Conservation (phyloP, 2,329 filamentous ascomycete species). For the Aureobasidium musti region DNA sequence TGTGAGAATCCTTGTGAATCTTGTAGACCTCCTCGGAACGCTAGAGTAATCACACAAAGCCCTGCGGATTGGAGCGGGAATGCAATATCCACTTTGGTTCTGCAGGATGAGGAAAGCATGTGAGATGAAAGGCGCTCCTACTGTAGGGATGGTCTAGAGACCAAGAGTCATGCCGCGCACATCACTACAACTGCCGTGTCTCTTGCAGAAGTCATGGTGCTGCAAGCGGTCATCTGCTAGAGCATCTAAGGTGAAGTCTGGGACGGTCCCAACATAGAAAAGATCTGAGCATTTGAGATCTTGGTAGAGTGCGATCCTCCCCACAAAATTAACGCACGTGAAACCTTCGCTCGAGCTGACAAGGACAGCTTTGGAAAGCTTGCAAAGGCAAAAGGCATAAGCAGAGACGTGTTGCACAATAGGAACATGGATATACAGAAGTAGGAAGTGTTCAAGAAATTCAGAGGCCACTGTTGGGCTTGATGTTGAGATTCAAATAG, state of each 20-base stretch:
- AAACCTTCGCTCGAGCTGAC: neutral
- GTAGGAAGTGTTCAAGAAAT: neutral
- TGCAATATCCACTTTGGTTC: neutral
- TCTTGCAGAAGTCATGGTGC: neutral
- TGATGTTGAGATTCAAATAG: constrained; percentile 21
- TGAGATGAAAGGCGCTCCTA: too few species aligned
- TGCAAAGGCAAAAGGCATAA: constrained; percentile 12
- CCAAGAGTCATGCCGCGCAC: neutral
- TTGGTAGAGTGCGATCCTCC: neutral
- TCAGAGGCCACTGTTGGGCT: constrained; percentile 23
- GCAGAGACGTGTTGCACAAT: neutral
- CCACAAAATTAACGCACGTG: neutral
- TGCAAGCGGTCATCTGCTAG: too few species aligned
- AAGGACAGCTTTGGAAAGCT: constrained; percentile 1
- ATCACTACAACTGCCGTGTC: neutral
- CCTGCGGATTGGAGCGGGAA: neutral
- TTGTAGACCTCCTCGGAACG: neutral
- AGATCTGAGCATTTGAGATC: neutral
- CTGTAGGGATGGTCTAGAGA: too few species aligned
- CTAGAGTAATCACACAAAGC: too few species aligned
- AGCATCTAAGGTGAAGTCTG: neutral
- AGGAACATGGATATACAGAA: neutral
- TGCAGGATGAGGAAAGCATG: neutral
- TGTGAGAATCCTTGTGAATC: neutral
- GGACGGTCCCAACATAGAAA: too few species aligned